Evolutionary conservation across 2,329 filamentous ascomycete species (phyloP).

Genomic region (Trichophyton equinum): DNA sequence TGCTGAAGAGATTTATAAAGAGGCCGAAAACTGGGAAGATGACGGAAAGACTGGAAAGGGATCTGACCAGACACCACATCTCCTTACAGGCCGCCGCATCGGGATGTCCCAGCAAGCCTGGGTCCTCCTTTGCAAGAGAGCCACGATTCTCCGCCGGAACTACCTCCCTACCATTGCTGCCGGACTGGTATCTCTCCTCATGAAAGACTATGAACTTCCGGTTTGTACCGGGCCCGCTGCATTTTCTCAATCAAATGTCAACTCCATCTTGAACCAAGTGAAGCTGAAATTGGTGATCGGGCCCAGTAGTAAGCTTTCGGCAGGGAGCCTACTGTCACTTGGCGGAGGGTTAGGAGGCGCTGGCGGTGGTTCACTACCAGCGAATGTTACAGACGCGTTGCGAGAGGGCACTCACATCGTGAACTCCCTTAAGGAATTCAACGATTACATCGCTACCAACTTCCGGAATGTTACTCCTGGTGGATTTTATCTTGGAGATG

Average conservation of each 20-base stretch:
- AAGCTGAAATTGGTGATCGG: constrained; percentile 27
- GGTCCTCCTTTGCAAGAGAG: constrained; percentile 66
- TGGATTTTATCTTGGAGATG: constrained; percentile 64
- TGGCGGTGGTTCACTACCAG: not conserved
- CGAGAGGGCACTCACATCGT: constrained; percentile 28
- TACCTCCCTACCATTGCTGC: constrained; percentile 64
- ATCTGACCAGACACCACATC: constrained; percentile 22
- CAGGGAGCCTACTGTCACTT: constrained; percentile 17
- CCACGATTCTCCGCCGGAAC: constrained; percentile 65
- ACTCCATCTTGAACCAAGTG: constrained; percentile 20
- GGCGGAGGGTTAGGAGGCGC: constrained; percentile 1
- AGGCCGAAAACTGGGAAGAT: constrained; percentile 7
- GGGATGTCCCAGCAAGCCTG: constrained; percentile 56
- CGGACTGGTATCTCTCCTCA: constrained; percentile 64
- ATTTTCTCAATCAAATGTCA: constrained; percentile 11
- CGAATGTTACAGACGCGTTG: constrained; percentile 4
- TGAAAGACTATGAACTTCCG: constrained; percentile 44
- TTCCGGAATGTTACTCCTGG: constrained; percentile 61
- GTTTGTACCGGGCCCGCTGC: constrained; percentile 42
- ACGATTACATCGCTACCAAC: constrained; percentile 47
- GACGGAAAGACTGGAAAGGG: constrained; percentile 12
- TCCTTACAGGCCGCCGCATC: constrained; percentile 57
- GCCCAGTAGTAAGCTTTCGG: constrained; percentile 22
- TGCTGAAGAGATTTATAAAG: constrained; percentile 57
- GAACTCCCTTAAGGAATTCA: constrained; percentile 56